Conservation (phyloP, 208 protist species). For the Borovskyia barvae region DNA sequence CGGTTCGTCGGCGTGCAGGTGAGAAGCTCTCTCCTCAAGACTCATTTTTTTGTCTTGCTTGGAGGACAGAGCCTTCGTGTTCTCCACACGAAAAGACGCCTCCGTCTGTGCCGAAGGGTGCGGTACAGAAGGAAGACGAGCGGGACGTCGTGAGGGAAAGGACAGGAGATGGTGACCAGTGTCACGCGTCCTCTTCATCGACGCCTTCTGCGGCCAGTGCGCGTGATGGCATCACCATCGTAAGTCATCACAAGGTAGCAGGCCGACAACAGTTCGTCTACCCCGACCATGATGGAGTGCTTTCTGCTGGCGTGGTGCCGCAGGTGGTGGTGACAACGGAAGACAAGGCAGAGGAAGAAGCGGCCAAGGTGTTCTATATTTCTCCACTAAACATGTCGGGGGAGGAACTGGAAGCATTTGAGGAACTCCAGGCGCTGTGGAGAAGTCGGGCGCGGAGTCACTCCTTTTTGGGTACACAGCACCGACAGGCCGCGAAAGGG, state of each 20-base stretch:
- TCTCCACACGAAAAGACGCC: too few species aligned
- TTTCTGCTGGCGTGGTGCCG: conserved; percentile 75
- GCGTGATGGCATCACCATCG: conserved; percentile 60
- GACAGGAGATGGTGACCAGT: too few species aligned
- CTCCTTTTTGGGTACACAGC: conserved; percentile 50
- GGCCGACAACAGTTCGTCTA: conserved; percentile 71
- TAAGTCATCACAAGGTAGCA: conserved; percentile 84
- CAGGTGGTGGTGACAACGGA: conserved; percentile 65
- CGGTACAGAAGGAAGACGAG: too few species aligned
- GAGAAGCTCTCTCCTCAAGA: neutral
- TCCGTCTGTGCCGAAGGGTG: neutral
- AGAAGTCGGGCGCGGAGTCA: conserved; percentile 55
- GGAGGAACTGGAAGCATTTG: conserved; percentile 73
- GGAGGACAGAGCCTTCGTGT: neutral
- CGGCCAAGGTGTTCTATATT: conserved; percentile 46
- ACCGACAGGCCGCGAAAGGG: conserved; percentile 28
- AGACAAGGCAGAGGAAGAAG: conserved; percentile 55
- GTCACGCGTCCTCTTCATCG: too few species aligned
- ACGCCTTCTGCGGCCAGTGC: neutral
- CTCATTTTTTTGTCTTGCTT: conserved; percentile 10
- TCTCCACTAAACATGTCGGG: conserved; percentile 52
- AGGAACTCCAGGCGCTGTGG: conserved; percentile 84
- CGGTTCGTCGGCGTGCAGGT: conserved; percentile 8
- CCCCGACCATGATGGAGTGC: conserved; percentile 86
- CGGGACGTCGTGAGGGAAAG: too few species aligned